Conservation (phyloP, 352 stramenopile genomes). For the Phytopythium delawarense region DNA sequence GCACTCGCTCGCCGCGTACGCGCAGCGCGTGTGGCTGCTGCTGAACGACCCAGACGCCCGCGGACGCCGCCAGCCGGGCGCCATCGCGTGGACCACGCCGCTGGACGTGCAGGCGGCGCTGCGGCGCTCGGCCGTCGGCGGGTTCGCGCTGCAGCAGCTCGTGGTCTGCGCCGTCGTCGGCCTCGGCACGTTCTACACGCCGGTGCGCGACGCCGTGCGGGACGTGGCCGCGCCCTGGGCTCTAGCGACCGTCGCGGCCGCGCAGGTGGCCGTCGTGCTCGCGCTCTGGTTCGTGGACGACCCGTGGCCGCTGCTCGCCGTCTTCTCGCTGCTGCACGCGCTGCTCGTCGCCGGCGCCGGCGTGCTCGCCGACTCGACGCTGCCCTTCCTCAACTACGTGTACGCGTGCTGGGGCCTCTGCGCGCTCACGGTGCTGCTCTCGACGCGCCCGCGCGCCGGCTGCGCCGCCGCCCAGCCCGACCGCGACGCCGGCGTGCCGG, state of each 20-base stretch:
- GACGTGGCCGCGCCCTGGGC: background rate
- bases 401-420: constrained; percentile 6
- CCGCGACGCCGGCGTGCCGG: background rate
- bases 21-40: constrained; percentile 2
- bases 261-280: constrained; percentile 6
- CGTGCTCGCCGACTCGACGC: background rate
- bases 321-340: constrained; percentile 9
- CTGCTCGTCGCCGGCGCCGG: constrained; percentile 1
- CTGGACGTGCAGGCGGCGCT: constrained; percentile 1
- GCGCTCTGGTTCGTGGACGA: constrained; percentile 8
- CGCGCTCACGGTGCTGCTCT: constrained; percentile 4
- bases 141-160: constrained; percentile 8
- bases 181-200: constrained; percentile 1
- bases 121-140: constrained; percentile 2
- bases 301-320: constrained; percentile 4
- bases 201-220: background rate
- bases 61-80: background rate
- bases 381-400: constrained; percentile 5
- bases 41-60: background rate
- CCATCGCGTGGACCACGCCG: background rate
- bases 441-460: background rate
- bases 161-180: constrained; percentile 1
- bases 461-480: background rate
- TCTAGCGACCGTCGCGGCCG: background rate
- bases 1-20: constrained; percentile 7